These are phyloP conservation scores for Penicillium psychrofluorescens DNA, from an alignment of 495 filamentous ascomycete species.

Conservation along the genomic window DNA sequence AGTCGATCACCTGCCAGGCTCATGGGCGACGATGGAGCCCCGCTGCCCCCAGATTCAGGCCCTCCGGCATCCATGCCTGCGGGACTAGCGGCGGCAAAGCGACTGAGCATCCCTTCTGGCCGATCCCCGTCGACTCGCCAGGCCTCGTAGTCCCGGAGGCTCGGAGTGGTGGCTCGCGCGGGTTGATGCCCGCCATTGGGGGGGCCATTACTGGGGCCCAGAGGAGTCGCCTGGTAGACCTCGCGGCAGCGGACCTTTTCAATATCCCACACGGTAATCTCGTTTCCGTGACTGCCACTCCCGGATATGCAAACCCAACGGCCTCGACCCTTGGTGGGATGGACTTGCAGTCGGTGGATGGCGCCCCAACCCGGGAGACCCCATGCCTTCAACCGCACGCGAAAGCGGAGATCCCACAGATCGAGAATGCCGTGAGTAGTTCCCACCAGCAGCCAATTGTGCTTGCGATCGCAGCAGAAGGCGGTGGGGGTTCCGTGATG, in stretches of 20 bases:
- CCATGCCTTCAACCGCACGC: conserved; percentile 80
- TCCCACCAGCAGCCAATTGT: conserved; percentile 84
- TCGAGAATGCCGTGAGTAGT: conserved; percentile 91
- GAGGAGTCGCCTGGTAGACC: conserved; percentile 61
- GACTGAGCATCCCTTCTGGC: conserved; percentile 79
- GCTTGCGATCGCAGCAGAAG: conserved; percentile 78
- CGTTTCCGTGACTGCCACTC: conserved; percentile 75
- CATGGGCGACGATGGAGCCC: conserved; percentile 20
- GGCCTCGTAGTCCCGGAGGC: conserved; percentile 65
- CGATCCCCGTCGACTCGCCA: conserved; percentile 88
- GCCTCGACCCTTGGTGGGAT: conserved; percentile 68
- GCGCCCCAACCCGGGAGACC: conserved; percentile 72
- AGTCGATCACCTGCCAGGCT: conserved; percentile 45
- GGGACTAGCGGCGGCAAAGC: conserved; percentile 61
- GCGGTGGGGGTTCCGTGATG: conserved; percentile 91
- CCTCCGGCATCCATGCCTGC: conserved; percentile 40
- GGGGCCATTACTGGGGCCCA: conserved; percentile 6
- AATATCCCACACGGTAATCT: conserved; percentile 93
- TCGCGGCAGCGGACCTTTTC: conserved; percentile 86
- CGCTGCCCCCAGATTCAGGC: conserved; percentile 29
- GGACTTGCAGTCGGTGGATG: conserved; percentile 72
- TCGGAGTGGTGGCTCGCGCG: conserved; percentile 35
- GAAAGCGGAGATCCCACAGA: conserved; percentile 95
- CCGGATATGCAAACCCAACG: conserved; percentile 82
- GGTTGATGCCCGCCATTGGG: conserved; percentile 12